Conservation (phyloP, 345 rosid species). For the Salix dunnii region DNA sequence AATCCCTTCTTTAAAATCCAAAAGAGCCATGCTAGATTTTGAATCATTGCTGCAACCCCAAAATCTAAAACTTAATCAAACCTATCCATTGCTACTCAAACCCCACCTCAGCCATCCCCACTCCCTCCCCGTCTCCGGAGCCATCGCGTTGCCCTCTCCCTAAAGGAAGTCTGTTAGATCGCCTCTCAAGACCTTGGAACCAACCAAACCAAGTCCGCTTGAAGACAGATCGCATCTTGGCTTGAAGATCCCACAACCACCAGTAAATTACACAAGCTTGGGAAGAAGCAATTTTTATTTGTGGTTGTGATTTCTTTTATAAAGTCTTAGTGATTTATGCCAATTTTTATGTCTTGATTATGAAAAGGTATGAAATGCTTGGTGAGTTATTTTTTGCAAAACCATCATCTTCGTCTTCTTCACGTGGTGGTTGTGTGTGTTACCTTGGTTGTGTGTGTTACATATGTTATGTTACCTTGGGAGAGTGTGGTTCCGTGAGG, state of each 20-base stretch:
- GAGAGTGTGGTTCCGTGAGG: too few relatives aligned
- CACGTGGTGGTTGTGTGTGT: too few relatives aligned
- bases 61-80: constrained; percentile 6
- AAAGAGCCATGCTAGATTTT: not conserved
- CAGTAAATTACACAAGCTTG: not conserved
- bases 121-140: constrained; percentile 21
- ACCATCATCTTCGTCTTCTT: too few relatives aligned
- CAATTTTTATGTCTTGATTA: not conserved
- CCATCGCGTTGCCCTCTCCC: constrained; percentile 17
- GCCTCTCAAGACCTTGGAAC: constrained; percentile 8
- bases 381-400: constrained; percentile 28
- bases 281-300: not conserved
- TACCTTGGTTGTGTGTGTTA: too few relatives aligned
- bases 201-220: constrained; percentile 11
- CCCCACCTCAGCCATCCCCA: constrained; percentile 14
- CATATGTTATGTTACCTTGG: too few relatives aligned
- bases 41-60: constrained; percentile 1
- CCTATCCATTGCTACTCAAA: constrained; percentile 12
- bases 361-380: constrained; percentile 54
- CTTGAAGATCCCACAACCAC: constrained; percentile 4
- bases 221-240: constrained; percentile 23
- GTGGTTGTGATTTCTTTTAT: not conserved
- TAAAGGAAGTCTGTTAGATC: constrained; percentile 13
- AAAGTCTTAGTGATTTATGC: not conserved
- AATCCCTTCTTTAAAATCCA: constrained; percentile 11